Evolutionary conservation across 345 rosid genomes (phyloP).

Genomic region (Turritis glabra): DNA sequence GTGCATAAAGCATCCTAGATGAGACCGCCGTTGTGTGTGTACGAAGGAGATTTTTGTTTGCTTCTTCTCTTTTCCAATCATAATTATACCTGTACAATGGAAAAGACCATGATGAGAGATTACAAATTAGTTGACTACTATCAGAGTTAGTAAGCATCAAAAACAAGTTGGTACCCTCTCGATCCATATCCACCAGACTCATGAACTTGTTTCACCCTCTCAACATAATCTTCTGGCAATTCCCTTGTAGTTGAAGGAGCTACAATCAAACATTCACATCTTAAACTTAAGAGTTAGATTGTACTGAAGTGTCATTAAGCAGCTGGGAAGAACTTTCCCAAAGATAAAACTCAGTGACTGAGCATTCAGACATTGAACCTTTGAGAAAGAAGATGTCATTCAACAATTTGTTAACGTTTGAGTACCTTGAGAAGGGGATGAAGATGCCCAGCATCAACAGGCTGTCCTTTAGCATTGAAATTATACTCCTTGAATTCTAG

Average conservation of each 20-base stretch:
- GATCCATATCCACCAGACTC: conserved; percentile 94
- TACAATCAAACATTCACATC: conserved; percentile 37
- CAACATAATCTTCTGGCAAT: conserved; percentile 87
- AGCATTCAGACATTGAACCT: conserved; percentile 48
- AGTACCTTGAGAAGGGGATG: conserved; percentile 91
- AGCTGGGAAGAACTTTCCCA: background rate
- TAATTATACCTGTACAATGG: conserved; percentile 58
- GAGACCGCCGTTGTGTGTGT: conserved; percentile 98
- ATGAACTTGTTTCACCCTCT: conserved; percentile 72
- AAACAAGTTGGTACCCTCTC: conserved; percentile 58
- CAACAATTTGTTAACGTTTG: background rate
- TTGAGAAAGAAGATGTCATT: conserved; percentile 79
- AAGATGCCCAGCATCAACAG: conserved; percentile 84
- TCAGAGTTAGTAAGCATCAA: background rate
- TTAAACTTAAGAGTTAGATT: background rate
- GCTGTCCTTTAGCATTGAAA: conserved; percentile 86
- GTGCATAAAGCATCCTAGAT: conserved; percentile 81
- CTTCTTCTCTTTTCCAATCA: conserved; percentile 98
- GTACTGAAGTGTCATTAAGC: background rate
- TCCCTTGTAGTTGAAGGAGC: conserved; percentile 78
- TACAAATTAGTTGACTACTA: background rate
- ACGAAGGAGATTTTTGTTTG: conserved; percentile 87
- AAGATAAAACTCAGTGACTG: background rate
- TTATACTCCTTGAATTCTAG: conserved; percentile 90
- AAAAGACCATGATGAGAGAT: background rate